A percentile compares a stretch with the other conserved stretches of the same genome.
Conservation (phyloP, 108 stramenopile species). For the Bacterosira constricta region DNA sequence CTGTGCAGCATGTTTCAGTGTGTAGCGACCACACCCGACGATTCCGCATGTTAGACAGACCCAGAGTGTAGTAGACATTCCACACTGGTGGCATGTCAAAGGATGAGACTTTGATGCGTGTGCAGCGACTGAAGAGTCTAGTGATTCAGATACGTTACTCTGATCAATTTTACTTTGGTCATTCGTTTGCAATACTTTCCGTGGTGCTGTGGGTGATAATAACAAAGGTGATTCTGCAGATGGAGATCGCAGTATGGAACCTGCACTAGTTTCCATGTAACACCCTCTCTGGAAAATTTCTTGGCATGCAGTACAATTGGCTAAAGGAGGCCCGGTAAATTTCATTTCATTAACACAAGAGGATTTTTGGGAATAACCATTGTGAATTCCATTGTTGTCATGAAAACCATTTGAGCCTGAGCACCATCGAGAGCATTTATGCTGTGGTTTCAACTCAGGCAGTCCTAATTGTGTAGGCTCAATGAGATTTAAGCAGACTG, state of each 20-base stretch:
- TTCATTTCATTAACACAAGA: conserved; percentile 66
- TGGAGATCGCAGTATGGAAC: conserved; percentile 43
- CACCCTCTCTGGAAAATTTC: conserved; percentile 47
- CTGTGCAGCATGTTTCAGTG: conserved; percentile 80
- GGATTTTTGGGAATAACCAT: not conserved
- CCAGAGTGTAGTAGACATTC: conserved; percentile 85
- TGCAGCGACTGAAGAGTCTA: too few relatives aligned
- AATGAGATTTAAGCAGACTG: conserved; percentile 83
- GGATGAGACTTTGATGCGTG: not conserved
- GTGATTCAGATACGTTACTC: not conserved
- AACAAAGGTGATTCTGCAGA: conserved; percentile 3
- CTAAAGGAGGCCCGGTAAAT: conserved; percentile 60
- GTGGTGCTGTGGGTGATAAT: not conserved
- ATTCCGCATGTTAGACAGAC: conserved; percentile 95
- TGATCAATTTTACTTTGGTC: conserved; percentile 21
- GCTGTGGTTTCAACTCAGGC: conserved; percentile 54
- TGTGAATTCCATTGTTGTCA: conserved; percentile 3
- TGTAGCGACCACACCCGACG: conserved; percentile 96
- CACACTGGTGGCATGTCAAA: conserved; percentile 72
- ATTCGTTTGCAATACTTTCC: conserved; percentile 20
- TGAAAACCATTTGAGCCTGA: conserved; percentile 30
- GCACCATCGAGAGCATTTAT: conserved; percentile 75
- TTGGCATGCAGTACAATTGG: conserved; percentile 70
- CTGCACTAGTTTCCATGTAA: not conserved
- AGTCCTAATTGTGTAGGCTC: conserved; percentile 69